phyloP scores from a whole-genome alignment of 495 filamentous ascomycete genomes.

The Staphylotrichum tortipilum region DNA sequence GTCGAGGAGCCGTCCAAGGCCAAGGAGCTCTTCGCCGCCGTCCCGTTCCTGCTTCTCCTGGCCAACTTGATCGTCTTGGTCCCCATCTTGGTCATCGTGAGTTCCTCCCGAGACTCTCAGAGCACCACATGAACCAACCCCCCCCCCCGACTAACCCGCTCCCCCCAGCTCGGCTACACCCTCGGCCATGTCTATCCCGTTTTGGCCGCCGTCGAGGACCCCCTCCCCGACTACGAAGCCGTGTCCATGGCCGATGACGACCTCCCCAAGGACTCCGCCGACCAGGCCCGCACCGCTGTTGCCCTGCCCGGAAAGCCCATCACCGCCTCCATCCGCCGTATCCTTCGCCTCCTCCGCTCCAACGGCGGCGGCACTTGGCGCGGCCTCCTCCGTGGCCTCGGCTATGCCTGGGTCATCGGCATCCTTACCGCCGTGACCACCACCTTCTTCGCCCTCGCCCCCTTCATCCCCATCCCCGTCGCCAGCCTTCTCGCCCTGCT shows the following conservation, averaged over 20 bases:
- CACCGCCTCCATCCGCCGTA: slow-evolving; percentile 37
- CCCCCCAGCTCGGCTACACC: slow-evolving; percentile 31
- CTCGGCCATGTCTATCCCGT: slow-evolving; percentile 33
- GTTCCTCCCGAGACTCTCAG: not conserved
- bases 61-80: slow-evolving; percentile 31
- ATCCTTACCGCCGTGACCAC: slow-evolving; percentile 13
- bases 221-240: slow-evolving; percentile 40
- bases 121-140: not conserved
- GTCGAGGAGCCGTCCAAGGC: not conserved
- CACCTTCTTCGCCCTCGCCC: slow-evolving; percentile 14
- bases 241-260: slow-evolving; percentile 29
- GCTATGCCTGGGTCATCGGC: slow-evolving; percentile 19
- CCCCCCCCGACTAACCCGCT: not conserved
- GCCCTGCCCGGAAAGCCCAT: slow-evolving; percentile 22
- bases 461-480: slow-evolving; percentile 17
- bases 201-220: slow-evolving; percentile 42
- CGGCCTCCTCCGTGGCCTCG: slow-evolving; percentile 34
- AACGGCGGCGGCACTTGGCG: slow-evolving; percentile 32
- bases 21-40: not conserved
- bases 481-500: slow-evolving; percentile 28
- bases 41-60: too few species aligned
- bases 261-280: slow-evolving; percentile 17
- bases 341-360: slow-evolving; percentile 29
- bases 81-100: slow-evolving; percentile 31
- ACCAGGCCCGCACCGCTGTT: slow-evolving; percentile 13